phyloP scores from a whole-genome alignment of 1,284 basidiomycete species.

The Coniophora puteana region DNA sequence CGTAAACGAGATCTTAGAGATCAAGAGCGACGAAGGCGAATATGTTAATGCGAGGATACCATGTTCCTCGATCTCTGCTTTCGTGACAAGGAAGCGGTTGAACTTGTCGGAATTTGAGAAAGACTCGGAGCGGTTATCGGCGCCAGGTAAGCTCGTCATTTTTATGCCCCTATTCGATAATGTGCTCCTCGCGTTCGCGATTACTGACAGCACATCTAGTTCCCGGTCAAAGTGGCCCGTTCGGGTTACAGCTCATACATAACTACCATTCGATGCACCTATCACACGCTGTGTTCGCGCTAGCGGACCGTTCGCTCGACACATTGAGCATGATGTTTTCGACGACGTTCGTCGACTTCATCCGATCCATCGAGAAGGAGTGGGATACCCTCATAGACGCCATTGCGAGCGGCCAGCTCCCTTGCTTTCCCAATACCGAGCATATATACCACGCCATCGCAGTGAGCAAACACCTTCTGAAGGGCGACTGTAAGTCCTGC shows the following conservation, averaged over 20 bases:
- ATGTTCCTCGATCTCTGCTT: not conserved
- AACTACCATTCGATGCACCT: conserved; percentile 8
- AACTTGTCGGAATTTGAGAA: too few relatives aligned
- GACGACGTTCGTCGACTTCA: conserved; percentile 6
- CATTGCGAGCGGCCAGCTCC: conserved; percentile 8
- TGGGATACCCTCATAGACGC: conserved; percentile 6
- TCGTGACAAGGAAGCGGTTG: not conserved
- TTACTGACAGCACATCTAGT: not conserved
- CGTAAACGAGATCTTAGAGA: not conserved
- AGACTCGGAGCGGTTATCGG: too few relatives aligned
- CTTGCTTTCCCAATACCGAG: too few relatives aligned
- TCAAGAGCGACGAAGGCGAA: not conserved
- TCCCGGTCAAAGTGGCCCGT: not conserved
- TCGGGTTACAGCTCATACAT: conserved; percentile 4
- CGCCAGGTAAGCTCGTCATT: not conserved
- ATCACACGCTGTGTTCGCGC: conserved; percentile 9
- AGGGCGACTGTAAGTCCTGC: too few relatives aligned
- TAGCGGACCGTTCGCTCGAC: conserved; percentile 1
- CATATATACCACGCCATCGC: too few relatives aligned
- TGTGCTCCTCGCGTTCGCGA: not conserved
- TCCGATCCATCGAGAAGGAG: conserved; percentile 7
- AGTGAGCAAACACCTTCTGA: too few relatives aligned
- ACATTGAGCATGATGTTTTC: conserved; percentile 2
- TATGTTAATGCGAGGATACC: not conserved
- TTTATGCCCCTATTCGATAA: too few relatives aligned